Evolutionary conservation across 2,329 filamentous ascomycete species (phyloP), one percentile per base, ranked within the genome.

Genomic region (Colletotrichum godetiae): DNA sequence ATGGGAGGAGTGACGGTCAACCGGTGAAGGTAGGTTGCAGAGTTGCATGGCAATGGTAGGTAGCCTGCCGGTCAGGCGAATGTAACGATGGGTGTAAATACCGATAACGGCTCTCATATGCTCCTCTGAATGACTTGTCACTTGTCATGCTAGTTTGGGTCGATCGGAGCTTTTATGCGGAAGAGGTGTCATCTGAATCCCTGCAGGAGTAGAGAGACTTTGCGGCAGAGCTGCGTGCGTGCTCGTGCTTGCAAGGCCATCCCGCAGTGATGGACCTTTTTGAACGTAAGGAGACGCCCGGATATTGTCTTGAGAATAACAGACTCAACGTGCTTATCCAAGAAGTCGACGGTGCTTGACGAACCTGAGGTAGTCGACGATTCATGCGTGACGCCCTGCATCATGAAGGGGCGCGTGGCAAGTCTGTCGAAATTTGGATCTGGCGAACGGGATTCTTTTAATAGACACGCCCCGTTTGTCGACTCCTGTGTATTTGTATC

Each of bases 131-230:
- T 62, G 64, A 49, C 68, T 19, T 29, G 60, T 65, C 67, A 59
- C 31, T 46, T 22, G 31, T 53, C 19, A 27, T 24, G n/a, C 11
- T 11, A 24, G 4, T 13, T 61, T 49, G 37, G n/a, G 12, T 49
- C 56, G 56, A 68, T 68, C 65, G 65, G 65, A 55, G 65, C 37
- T 68, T 68, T 62, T 29, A 62, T 37, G 5, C 29, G 37, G 15
- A 62, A 31, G 22, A 60, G 27, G 42, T 60, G 61, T 53, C 31
- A 68, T 42, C 42, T 55, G 46, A 55, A 49, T 49, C 42, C 42
- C 42, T 49, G 42, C 42, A 49, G 19, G 35, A 49, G 22, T 4
- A 19, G 19, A 49, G 19, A 10, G 19, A 22, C 42, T 49, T 49
- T 49, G 42, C 42, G 42, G 19, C 19, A 49, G 42, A n/a, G 42